A percentile compares a stretch with the other conserved stretches of the same genome.
phyloP scores from a whole-genome alignment of 257 asterid species.

The Petunia axillaris region DNA sequence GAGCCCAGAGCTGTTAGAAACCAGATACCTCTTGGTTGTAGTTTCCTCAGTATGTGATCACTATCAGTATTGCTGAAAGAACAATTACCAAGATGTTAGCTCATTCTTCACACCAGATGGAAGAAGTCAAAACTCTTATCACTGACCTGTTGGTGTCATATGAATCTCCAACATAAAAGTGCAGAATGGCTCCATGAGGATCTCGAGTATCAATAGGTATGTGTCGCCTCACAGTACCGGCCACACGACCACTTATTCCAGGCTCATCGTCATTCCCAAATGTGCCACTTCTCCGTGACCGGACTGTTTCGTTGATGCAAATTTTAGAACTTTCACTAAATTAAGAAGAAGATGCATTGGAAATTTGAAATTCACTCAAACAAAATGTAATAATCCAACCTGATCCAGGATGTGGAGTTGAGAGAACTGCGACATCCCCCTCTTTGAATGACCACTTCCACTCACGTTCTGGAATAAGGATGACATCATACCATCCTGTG shows the following conservation, averaged over 20 bases:
- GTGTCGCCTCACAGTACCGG: conserved; percentile 96
- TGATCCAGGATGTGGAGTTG: conserved; percentile 89
- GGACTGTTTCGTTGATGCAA: conserved; percentile 50
- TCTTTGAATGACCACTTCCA: conserved; percentile 93
- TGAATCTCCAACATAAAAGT: conserved; percentile 87
- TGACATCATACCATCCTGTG: conserved; percentile 96
- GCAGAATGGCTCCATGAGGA: conserved; percentile 85
- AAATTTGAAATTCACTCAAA: conserved; percentile 21
- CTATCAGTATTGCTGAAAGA: conserved; percentile 67
- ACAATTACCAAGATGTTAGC: conserved; percentile 13
- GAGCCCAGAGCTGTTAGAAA: conserved; percentile 86
- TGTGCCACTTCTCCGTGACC: conserved; percentile 58
- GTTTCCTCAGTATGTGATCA: conserved; percentile 87
- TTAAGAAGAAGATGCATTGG: conserved; percentile 19
- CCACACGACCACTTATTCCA: conserved; percentile 82
- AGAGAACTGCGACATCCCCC: conserved; percentile 98
- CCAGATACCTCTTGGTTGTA: conserved; percentile 88
- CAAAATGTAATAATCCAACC: conserved; percentile 44
- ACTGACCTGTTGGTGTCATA: conserved; percentile 78
- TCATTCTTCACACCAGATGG: neutral
- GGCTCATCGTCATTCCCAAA: conserved; percentile 73
- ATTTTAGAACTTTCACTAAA: conserved; percentile 19
- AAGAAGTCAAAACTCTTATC: conserved; percentile 1
- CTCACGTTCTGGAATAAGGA: conserved; percentile 70
- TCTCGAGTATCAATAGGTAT: conserved; percentile 91